Base-by-base conservation (phyloP, 306 rosid species). In the Potentilla sterilis region DNA sequence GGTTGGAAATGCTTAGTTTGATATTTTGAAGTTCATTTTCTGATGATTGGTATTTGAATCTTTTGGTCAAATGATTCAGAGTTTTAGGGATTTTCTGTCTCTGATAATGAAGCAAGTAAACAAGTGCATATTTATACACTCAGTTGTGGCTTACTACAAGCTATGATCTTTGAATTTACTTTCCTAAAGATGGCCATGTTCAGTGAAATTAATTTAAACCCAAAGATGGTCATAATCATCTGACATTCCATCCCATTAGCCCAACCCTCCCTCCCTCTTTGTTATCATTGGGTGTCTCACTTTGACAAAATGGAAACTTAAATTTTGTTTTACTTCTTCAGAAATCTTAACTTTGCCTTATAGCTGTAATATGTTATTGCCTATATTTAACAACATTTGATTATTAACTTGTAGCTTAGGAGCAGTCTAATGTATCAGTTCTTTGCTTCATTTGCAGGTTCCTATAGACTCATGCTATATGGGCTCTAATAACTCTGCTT, bases 381-480 rank as follows among this genome's bases (percentile, higher is more conserved):
- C 46, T 84, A 28, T 66, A 64, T 46, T 46, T 46, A 46, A 51
- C 54, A 64, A 41, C 19, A 52, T 67, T 21, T 18, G 13, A 10
- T n/a, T 68, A 35, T 28, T 67, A 55, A 54, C 69, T 46, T 37
- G 7, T 14, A 11, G 7, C 35, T 73, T 8, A 65, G 47, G 14
- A 78, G 57, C 37, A n/a, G 67, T 63, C 76, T 43, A 21, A 46
- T 35, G 44, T 81, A 24, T 76, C 43, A 57, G 54, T 73, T 43
- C 38, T 77, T 76, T 79, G 72, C 58, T 80, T 58, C 12, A 12
- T 24, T 24, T 79, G 83, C 89, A 95, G 99, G 96, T 95, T 84
- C 97, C 96, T 58, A 87, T 92, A 78, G 99, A 95, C 80, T 90
- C 97, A 54, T 95, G 99, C 77, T 90, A 84, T 78, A 85, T 95